Conservation (phyloP, 352 stramenopile genomes). For the Pythium guiyangense region DNA sequence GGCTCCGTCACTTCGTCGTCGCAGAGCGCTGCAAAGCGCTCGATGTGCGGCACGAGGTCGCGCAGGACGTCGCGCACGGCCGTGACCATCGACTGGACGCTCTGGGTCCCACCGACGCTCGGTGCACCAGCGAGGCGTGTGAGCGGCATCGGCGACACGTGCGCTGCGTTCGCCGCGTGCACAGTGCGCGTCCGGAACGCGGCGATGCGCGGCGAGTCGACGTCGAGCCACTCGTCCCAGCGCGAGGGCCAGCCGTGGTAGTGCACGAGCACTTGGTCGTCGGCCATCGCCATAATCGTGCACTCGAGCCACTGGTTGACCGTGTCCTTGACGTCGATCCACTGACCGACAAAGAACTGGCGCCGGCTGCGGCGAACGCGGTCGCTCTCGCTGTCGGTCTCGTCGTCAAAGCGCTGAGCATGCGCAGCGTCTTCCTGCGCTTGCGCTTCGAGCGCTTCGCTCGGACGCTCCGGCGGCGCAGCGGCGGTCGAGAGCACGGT, state of each 20-base stretch:
- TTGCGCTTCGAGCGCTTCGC: background rate
- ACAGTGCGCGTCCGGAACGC: conserved; percentile 94
- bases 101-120: conserved; percentile 24
- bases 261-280: conserved; percentile 90
- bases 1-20: conserved; percentile 28
- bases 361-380: conserved; percentile 26
- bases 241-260: conserved; percentile 96
- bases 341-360: conserved; percentile 91
- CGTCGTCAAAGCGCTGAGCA: background rate
- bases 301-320: conserved; percentile 98
- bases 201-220: conserved; percentile 91
- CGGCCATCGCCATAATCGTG: conserved; percentile 89
- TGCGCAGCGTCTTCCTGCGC: background rate
- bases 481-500: conserved; percentile 46
- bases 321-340: conserved; percentile 97
- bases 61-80: conserved; percentile 64
- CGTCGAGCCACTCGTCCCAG: conserved; percentile 98
- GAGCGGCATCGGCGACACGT: conserved; percentile 53
- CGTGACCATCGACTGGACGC: conserved; percentile 44
- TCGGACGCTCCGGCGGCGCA: background rate
- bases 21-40: conserved; percentile 57
- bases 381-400: background rate
- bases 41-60: conserved; percentile 66
- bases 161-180: conserved; percentile 35
- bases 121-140: conserved; percentile 55